Conservation (phyloP, 768 basidiomycete species). For the Lactarius pseudohatsudake region DNA sequence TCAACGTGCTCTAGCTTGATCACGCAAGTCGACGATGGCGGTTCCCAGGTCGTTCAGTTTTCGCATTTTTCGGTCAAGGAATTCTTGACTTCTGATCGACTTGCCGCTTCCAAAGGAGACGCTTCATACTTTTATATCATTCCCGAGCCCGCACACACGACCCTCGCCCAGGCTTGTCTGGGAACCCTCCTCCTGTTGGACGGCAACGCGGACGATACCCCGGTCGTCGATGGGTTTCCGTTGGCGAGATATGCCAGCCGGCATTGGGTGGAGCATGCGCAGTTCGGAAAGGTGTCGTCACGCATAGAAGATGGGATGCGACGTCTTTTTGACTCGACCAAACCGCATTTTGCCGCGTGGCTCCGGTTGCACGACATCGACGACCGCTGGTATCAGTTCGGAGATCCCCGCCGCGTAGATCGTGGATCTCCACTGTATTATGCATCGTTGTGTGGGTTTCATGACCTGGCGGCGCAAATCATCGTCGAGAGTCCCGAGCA, state of each 20-base stretch:
- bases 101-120: not conserved
- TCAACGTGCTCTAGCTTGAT: not conserved
- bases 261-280: not conserved
- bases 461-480: not conserved
- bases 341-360: not conserved
- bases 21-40: not conserved
- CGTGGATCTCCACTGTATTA: not conserved
- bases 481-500: not conserved
- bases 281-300: not conserved
- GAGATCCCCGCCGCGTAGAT: rapidly evolving
- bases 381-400: rapidly evolving
- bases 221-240: not conserved
- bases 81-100: not conserved
- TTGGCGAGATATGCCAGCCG: not conserved
- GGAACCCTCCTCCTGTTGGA: not conserved
- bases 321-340: not conserved
- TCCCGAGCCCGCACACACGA: not conserved
- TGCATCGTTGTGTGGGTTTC: not conserved
- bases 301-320: not conserved
- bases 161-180: not conserved
- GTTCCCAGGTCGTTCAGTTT: not conserved
- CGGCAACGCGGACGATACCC: not conserved
- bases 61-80: slow-evolving; percentile 1
- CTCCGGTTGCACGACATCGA: not conserved
- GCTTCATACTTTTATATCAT: not conserved